Base-by-base conservation (phyloP, 2,329 filamentous ascomycete species). In the Zelopaecilomyces penicillatus region DNA sequence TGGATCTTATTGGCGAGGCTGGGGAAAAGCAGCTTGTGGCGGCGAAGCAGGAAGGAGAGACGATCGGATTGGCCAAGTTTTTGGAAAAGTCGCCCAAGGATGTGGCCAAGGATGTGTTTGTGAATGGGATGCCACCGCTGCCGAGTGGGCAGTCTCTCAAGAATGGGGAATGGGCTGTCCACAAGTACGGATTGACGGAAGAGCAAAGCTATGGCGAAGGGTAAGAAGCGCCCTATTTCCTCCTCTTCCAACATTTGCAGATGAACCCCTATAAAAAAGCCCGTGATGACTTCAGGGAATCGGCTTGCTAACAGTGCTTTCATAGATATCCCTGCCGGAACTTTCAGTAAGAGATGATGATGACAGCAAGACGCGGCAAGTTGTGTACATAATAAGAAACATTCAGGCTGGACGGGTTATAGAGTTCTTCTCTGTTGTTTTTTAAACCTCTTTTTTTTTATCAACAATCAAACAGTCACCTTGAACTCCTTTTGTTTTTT, bases 81-180 rank as follows among this genome's bases (percentile, higher is more conserved):
- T 83, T 96, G 49, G 77, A 86, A 70, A 69, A 67, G 44, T 61
- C 57, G 3, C 65, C 62, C 31, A 63, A 68, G 53, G 78, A 87
- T 42, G 66, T 95, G 27, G 60, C 58, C 40, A 63, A 66, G 52
- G 78, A 90, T 45, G 64, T 96, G 51, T 82, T 86, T 42, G 75
- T 84, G 37, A 74, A 84, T 57, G 90, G 91, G 1, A 65, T 98
- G 66, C 93, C 93, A 46, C 93, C 93, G n/a, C 68, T 85, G 58
- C 93, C 91, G 11, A 82, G 81, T 57, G 83, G 86, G n/a, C 68
- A 82, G 65, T 78, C 71, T 54, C 56, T 74, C 47, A 65, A 65
- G 39, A 68, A 64, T 38, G 74, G 74, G 37, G 62, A 71, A 50
- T 79, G 80, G 70, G 74, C 81, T 59, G 79, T 83, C 60, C 81